Evolutionary conservation across 2,329 filamentous ascomycete genomes (phyloP), one percentile per base, ranked within the genome.

Genomic region (Arthrobotrys conoides): DNA sequence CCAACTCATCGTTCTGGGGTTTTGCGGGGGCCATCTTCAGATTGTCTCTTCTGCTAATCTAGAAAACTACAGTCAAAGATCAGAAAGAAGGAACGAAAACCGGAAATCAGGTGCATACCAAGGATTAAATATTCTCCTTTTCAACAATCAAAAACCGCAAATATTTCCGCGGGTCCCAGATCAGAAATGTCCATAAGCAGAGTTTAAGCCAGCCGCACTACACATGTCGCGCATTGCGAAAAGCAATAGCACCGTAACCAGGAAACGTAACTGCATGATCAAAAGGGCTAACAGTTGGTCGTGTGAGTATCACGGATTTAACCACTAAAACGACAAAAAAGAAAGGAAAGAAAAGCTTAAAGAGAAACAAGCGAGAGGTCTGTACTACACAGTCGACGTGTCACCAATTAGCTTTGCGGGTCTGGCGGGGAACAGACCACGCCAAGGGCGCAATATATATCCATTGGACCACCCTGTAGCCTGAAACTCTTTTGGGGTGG

Each of bases 361-460:
- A 46, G 41, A 30, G 27, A 30, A 30, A 30, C 27, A 30, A 30
- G 27, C 27, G 27, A 30, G 27, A 30, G 27, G 14, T n/a, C 36
- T 38, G 36, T 38, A 38, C 36, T 46, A 18, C 41, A 46, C 41
- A 46, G 41, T 18, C 41, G 16, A 46, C 41, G 41, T 46, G 41
- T 46, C 41, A 46, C 41, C 41, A 46, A n/a, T 46, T n/a, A 46
- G 41, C 41, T 46, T 46, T 46, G 41, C 14, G 41, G 41, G 41
- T 6, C 41, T 46, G 6, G 14, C 16, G 41, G 41, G 1, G 41
- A 46, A 5, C 8, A 14, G 41, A 46, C 41, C 41, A 12, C 14
- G 41, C 41, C 9, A 46, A 18, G 41, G 41, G 41, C 41, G 9
- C 14, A 41, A 12, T 16, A 41, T 12, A 14, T 41, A 33, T 16